phyloP scores from a whole-genome alignment of 192 early-diverging fungal genomes.

The Kickxella alabastrina region DNA sequence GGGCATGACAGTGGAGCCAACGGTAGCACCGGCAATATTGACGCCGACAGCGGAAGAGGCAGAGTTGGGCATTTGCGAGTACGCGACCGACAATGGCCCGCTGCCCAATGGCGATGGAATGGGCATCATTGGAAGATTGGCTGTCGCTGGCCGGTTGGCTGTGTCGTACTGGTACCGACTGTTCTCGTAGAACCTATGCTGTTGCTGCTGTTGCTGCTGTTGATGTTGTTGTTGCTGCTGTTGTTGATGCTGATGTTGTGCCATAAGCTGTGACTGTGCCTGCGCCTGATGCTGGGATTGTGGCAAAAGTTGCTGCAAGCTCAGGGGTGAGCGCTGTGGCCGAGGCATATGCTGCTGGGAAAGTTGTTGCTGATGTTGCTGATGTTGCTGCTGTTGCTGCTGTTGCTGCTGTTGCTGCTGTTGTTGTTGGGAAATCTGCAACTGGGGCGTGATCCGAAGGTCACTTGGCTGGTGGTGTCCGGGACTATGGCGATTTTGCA shows the following conservation, averaged over 20 bases:
- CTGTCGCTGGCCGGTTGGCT: constrained; percentile 14
- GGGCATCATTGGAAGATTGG: constrained; percentile 19
- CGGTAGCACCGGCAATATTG: not conserved
- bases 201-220: constrained; percentile 4
- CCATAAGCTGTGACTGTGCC: not conserved
- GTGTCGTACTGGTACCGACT: constrained; percentile 13
- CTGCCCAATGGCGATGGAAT: constrained; percentile 19
- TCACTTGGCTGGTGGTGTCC: constrained; percentile 3
- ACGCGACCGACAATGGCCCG: not conserved
- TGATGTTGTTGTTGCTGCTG: not conserved
- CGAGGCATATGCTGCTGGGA: constrained; percentile 5
- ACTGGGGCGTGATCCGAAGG: not conserved
- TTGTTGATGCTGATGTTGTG: not conserved
- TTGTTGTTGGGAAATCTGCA: constrained; percentile 4
- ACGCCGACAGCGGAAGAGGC: not conserved
- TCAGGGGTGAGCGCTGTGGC: constrained; percentile 6
- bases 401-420: constrained; percentile 8
- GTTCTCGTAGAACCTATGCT: constrained; percentile 15
- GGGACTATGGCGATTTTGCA: constrained; percentile 16
- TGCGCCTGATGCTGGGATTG: constrained; percentile 3
- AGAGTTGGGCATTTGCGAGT: not conserved
- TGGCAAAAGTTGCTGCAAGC: constrained; percentile 2
- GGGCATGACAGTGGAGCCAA: constrained; percentile 1
- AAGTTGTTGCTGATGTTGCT: no score
- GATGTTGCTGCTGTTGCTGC: constrained; percentile 15